phyloP scores from a whole-genome alignment of 1,139 yeast species.

The Blastobotrys raffinosifermentans region DNA sequence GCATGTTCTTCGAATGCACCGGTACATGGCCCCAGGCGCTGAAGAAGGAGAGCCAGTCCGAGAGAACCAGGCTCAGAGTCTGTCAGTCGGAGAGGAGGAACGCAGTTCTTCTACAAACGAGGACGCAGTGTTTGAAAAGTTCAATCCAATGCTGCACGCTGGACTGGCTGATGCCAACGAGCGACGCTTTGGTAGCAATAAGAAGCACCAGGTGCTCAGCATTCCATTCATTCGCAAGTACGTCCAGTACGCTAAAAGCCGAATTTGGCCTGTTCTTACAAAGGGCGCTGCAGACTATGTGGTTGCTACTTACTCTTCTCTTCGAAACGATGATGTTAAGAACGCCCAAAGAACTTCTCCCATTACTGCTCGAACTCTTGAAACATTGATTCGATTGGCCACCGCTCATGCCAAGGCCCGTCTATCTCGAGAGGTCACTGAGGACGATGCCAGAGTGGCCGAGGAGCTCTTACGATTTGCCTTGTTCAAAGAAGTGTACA shows the following conservation, averaged over 20 bases:
- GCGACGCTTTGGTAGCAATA: constrained; percentile 15
- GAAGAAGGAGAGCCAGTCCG: constrained; percentile 93
- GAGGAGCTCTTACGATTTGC: constrained; percentile 82
- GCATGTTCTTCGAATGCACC: constrained; percentile 91
- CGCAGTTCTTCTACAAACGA: constrained; percentile 45
- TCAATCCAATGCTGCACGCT: constrained; percentile 75
- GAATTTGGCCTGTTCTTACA: constrained; percentile 77
- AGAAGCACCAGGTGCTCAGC: constrained; percentile 56
- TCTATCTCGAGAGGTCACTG: constrained; percentile 66
- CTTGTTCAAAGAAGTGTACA: constrained; percentile 63
- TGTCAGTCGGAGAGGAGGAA: constrained; percentile 68
- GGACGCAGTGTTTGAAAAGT: constrained; percentile 65
- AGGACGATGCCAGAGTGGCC: constrained; percentile 79
- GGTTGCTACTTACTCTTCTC: constrained; percentile 69
- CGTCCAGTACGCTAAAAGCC: constrained; percentile 87
- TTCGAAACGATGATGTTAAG: constrained; percentile 75
- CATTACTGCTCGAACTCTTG: constrained; percentile 95
- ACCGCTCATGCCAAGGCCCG: constrained; percentile 97
- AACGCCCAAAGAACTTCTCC: constrained; percentile 83
- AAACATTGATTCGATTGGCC: constrained; percentile 88
- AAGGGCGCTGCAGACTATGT: constrained; percentile 75
- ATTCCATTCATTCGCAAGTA: constrained; percentile 88
- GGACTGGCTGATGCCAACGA: constrained; percentile 48
- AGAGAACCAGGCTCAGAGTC: constrained; percentile 60
- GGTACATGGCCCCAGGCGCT: constrained; percentile 82